These are phyloP conservation scores for Amanita subjunquillea DNA, from an alignment of 768 basidiomycete genomes.

Conservation along the genomic window DNA sequence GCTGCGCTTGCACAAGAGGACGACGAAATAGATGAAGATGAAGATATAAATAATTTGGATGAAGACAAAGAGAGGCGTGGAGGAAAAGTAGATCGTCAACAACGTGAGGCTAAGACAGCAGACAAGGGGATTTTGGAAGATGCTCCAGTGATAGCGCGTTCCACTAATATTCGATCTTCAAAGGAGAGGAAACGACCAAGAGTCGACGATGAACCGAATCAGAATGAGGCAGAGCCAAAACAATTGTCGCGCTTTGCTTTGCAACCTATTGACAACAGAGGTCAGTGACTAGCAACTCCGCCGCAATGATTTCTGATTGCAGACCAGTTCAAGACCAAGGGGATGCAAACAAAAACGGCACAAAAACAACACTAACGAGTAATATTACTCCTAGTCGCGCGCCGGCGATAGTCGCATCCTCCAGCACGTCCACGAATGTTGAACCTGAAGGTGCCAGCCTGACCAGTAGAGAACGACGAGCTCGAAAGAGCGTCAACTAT, in stretches of 20 bases:
- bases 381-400: background rate
- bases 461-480: slow-evolving; percentile 44
- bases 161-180: slow-evolving; percentile 14
- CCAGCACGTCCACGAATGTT: slow-evolving; percentile 29
- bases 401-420: slow-evolving; percentile 31
- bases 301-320: background rate
- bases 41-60: slow-evolving; percentile 23
- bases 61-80: slow-evolving; percentile 23
- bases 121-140: slow-evolving; percentile 16
- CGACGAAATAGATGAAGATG: slow-evolving; percentile 34
- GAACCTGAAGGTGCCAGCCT: slow-evolving; percentile 20
- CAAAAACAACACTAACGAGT: background rate
- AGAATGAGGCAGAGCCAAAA: slow-evolving; percentile 41
- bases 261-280: slow-evolving; percentile 34
- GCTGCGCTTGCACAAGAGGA: slow-evolving; percentile 51
- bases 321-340: slow-evolving; percentile 11
- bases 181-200: slow-evolving; percentile 30
- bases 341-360: slow-evolving; percentile 7
- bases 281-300: slow-evolving; percentile 13
- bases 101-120: slow-evolving; percentile 33
- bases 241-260: slow-evolving; percentile 43
- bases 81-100: slow-evolving; percentile 32
- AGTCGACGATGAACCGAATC: slow-evolving; percentile 22
- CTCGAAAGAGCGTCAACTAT: slow-evolving; percentile 77
- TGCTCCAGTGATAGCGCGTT: slow-evolving; percentile 10